Evolutionary conservation across 169 alveolate species (phyloP).

Genomic region (Plasmodium chabaudi): DNA sequence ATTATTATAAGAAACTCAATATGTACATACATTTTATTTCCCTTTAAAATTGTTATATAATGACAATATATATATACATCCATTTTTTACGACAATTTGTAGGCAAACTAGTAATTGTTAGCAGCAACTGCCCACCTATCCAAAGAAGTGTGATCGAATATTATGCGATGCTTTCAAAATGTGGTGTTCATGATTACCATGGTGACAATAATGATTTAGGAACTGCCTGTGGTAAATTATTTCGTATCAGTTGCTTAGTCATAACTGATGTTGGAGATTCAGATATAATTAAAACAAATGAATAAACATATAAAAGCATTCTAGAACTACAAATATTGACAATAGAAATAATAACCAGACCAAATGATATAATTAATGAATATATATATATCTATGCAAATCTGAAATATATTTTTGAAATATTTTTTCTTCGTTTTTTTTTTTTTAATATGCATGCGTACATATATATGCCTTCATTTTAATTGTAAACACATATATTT

Average conservation of each 20-base stretch:
- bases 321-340: background rate
- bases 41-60: too few relatives aligned
- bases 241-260: slow-evolving; percentile 96
- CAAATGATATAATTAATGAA: too few relatives aligned
- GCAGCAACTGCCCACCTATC: slow-evolving; percentile 98
- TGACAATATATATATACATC: too few relatives aligned
- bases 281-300: slow-evolving; percentile 95
- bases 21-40: too few relatives aligned
- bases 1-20: too few relatives aligned
- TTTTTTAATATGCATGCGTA: too few relatives aligned
- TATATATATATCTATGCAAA: too few relatives aligned
- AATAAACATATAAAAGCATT: slow-evolving; percentile 63
- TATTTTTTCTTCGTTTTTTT: too few relatives aligned
- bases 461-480: too few relatives aligned
- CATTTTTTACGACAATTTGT: background rate
- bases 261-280: slow-evolving; percentile 98
- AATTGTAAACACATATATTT: too few relatives aligned
- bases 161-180: slow-evolving; percentile 97
- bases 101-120: slow-evolving; percentile 93
- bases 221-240: slow-evolving; percentile 97
- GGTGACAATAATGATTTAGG: slow-evolving; percentile 97
- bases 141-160: slow-evolving; percentile 98
- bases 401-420: too few relatives aligned
- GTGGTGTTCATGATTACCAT: slow-evolving; percentile 94
- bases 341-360: too few relatives aligned